Conservation (phyloP, 495 filamentous ascomycete genomes). For the Hypoxylon lenormandii region DNA sequence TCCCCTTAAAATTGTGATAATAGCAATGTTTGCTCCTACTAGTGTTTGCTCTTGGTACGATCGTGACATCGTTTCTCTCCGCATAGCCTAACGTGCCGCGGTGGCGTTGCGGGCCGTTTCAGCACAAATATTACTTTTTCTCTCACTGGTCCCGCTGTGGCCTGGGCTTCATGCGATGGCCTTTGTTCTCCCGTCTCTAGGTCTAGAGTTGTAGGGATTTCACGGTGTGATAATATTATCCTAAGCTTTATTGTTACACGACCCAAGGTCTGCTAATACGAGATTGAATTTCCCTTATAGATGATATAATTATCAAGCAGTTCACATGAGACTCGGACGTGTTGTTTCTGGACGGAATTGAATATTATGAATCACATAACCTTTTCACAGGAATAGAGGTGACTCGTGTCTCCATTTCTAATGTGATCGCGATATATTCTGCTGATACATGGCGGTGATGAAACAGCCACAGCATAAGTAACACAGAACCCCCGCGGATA, state of each 20-base stretch:
- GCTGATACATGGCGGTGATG: no score
- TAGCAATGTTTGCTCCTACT: background rate
- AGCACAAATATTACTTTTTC: background rate
- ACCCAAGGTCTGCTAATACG: background rate
- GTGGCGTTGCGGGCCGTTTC: slow-evolving; percentile 1
- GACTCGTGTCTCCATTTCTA: no score
- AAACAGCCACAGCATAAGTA: no score
- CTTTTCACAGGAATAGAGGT: no score
- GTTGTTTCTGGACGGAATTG: background rate
- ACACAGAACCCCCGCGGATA: no score
- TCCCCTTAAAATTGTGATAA: background rate
- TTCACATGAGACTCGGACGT: background rate
- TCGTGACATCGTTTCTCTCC: background rate
- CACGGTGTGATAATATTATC: no score
- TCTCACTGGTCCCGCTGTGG: background rate
- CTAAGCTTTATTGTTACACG: no score
- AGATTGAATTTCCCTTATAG: background rate
- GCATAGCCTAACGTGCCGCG: background rate
- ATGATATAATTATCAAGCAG: background rate
- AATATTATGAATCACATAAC: no score
- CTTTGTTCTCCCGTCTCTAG: background rate
- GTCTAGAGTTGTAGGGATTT: no score
- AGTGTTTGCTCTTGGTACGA: background rate
- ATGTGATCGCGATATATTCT: no score
- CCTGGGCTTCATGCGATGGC: background rate